Conservation (phyloP, 345 rosid genomes). For the Alliaria petiolata region DNA sequence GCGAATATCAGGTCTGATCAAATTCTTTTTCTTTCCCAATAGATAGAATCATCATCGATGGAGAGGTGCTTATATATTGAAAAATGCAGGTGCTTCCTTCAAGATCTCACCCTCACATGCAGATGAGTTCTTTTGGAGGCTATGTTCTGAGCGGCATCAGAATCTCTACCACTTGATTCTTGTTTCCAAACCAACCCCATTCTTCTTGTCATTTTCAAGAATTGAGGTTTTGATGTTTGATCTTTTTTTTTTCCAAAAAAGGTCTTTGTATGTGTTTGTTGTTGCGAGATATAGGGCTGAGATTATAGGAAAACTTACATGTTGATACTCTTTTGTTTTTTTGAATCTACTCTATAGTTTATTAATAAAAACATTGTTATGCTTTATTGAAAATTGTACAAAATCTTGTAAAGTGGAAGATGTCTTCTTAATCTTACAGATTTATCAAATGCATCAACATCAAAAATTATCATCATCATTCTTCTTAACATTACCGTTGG, state of each 20-base stretch:
- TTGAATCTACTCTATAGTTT: neutral
- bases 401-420: neutral
- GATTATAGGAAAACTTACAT: neutral
- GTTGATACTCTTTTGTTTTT: neutral
- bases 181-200: neutral
- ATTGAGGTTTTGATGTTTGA: constrained; percentile 20
- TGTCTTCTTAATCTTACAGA: neutral
- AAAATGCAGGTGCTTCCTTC: constrained; percentile 76
- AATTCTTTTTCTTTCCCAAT: neutral
- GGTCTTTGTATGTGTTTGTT: constrained; percentile 19
- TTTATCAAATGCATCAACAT: neutral
- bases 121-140: constrained; percentile 83
- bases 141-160: constrained; percentile 82
- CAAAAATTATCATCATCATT: neutral
- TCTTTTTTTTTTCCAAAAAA: neutral
- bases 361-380: neutral
- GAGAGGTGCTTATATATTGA: neutral
- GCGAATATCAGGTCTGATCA: constrained; percentile 71
- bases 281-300: constrained; percentile 1
- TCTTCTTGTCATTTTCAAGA: neutral
- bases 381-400: neutral
- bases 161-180: constrained; percentile 36
- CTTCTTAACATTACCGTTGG: neutral
- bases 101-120: constrained; percentile 94
- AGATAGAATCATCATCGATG: neutral